phyloP scores from a whole-genome alignment of 73 alveolate genomes.

The Uronychia binucleata region DNA sequence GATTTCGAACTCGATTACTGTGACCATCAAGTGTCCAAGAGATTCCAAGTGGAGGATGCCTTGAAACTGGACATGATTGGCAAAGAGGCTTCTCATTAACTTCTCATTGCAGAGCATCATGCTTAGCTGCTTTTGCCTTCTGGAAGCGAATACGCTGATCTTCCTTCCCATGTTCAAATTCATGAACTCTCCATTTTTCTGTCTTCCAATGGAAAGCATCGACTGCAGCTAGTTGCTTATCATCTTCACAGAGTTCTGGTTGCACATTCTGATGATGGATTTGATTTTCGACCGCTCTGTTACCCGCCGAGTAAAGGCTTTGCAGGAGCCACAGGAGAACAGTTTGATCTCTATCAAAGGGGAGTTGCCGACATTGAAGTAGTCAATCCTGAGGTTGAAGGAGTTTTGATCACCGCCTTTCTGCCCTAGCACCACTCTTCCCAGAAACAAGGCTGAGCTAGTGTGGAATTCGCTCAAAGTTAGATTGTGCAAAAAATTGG shows the following conservation, averaged over 20 bases:
- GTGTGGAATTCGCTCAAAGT: background rate
- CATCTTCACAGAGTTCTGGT: conserved; percentile 11
- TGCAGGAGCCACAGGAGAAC: conserved; percentile 1
- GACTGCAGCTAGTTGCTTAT: conserved; percentile 44
- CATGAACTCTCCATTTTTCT: conserved; percentile 34
- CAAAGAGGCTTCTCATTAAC: conserved; percentile 9
- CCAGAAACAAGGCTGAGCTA: conserved; percentile 14
- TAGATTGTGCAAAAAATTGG: background rate
- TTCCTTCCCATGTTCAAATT: conserved; percentile 26
- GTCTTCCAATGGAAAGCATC: conserved; percentile 4
- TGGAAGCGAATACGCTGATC: background rate
- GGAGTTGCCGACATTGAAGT: conserved; percentile 26
- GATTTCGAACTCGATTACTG: conserved; percentile 34
- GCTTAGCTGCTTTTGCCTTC: conserved; percentile 27
- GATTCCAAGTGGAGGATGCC: conserved; percentile 29
- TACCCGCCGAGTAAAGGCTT: background rate
- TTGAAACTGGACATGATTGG: conserved; percentile 4
- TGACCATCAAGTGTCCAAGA: conserved; percentile 42
- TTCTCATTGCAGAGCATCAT: conserved; percentile 55
- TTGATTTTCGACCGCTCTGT: conserved; percentile 1
- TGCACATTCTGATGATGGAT: conserved; percentile 46
- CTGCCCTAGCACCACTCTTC: conserved; percentile 5
- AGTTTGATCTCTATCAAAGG: conserved; percentile 43
- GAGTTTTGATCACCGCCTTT: background rate
- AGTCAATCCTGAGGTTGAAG: conserved; percentile 53